Conservation (phyloP, 352 stramenopile species). For the Saprolegnia diclina region DNA sequence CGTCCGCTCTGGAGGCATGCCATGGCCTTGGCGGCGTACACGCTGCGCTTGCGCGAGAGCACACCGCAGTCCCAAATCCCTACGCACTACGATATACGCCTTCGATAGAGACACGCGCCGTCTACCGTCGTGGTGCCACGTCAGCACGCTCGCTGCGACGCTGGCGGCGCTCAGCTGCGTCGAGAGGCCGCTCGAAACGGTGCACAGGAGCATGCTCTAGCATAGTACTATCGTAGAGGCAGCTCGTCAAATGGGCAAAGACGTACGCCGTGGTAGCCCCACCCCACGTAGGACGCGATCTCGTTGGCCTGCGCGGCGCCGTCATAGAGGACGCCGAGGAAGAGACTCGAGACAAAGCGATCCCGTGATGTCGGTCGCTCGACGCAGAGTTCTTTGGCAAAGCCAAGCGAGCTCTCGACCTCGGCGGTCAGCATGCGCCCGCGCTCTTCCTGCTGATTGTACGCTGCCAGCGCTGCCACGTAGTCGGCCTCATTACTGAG, state of each 20-base stretch:
- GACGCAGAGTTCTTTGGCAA: background rate
- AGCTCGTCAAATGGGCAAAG: background rate
- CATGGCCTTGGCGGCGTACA: background rate
- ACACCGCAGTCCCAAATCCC: background rate
- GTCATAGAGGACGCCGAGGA: background rate
- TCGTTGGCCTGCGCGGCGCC: background rate
- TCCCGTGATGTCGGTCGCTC: background rate
- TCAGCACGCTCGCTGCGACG: background rate
- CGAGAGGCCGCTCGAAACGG: background rate
- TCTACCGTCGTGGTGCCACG: background rate
- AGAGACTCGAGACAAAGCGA: conserved; percentile 4
- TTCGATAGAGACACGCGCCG: background rate
- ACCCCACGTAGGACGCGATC: background rate
- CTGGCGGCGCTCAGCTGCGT: background rate
- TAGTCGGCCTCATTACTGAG: no score
- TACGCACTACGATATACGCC: background rate
- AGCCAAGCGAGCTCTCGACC: background rate
- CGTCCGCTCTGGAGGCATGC: background rate
- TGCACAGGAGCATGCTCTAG: conserved; percentile 11
- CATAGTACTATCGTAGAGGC: background rate
- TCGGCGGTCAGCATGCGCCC: background rate
- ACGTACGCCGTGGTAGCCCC: conserved; percentile 6
- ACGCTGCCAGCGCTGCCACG: no score
- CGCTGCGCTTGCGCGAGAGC: no score
- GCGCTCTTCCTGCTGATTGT: background rate